Base-by-base conservation (phyloP, 2,329 filamentous ascomycete species). In the Talaromyces sp. region DNA sequence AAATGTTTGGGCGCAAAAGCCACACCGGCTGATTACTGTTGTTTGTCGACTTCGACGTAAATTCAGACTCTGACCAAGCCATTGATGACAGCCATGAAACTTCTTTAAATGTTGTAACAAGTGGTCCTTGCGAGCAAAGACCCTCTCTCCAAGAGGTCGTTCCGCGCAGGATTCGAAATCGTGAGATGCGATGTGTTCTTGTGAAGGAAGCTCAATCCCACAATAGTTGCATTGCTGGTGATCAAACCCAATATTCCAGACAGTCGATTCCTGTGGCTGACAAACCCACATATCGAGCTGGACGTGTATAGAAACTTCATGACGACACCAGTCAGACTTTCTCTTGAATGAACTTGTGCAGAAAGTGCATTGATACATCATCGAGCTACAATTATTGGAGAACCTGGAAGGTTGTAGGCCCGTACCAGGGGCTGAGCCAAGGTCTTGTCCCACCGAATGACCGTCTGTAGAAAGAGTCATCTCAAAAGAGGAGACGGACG, bases 71-170 rank as follows among this genome's bases (percentile, higher is more conserved):
- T 21, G 35, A 21, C 39, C 33, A 28, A 35, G 12, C 37, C 21
- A 4, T 71, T 83, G 80, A 28, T 80, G 81, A 66, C 81, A 84
- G 35, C 75, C 75, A 63, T 75, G 85, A 78, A 79, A 85, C 78
- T 68, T 85, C 69, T 82, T 79, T 23, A 85, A 69, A 69, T 86
- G 83, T 66, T 86, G 83, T 65, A 82, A 78, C 1, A 86, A 72
- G 66, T 86, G 82, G 65, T 86, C 83, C 69, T 85, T 85, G 9
- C 83, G 77, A 64, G 80, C 82, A 69, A 86, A 86, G 0, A 83
- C 85, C 8, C 84, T 79, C 50, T 50, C 81, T 75, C 56, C 75
- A 0, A 80, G 70, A 8, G 81, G 78, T 44, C 83, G 84, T 42
- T 79, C 77, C 44, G 81, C 80, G 67, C 83, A 86, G 16, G 77